phyloP scores from a whole-genome alignment of 495 filamentous ascomycete species.

The Apiosordaria backusii region DNA sequence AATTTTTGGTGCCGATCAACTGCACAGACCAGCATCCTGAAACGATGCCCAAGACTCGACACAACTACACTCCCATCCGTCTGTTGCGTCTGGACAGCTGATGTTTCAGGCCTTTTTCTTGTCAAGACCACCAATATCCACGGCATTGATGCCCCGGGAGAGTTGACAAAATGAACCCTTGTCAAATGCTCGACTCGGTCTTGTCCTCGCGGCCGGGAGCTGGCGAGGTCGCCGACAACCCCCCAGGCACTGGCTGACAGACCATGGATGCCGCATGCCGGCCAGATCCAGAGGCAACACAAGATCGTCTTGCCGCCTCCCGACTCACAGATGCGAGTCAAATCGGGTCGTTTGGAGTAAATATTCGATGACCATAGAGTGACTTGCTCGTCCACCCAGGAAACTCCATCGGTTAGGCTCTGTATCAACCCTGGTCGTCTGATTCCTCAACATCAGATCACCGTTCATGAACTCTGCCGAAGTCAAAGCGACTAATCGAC shows the following conservation, averaged over 20 bases:
- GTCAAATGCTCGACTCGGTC: neutral
- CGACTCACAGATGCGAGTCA: neutral
- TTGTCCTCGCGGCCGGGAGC: neutral
- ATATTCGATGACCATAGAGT: too few relatives aligned
- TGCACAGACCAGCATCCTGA: slow-evolving; percentile 5
- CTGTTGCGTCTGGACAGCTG: neutral
- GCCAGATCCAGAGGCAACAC: neutral
- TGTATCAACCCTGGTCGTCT: neutral
- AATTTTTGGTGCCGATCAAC: neutral
- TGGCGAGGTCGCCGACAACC: neutral
- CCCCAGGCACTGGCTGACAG: too few relatives aligned
- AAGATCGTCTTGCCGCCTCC: neutral
- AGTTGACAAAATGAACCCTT: too few relatives aligned
- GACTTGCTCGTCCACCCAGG: too few relatives aligned
- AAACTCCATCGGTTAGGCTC: too few relatives aligned
- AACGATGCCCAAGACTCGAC: slow-evolving; percentile 10
- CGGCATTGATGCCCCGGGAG: neutral
- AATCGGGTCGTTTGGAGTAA: neutral
- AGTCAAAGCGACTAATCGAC: neutral
- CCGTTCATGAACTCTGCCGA: neutral
- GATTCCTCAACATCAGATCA: neutral
- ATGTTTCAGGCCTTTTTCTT: neutral
- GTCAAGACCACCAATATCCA: neutral
- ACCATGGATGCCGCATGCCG: too few relatives aligned
- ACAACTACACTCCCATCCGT: neutral